Evolutionary conservation across 2,329 filamentous ascomycete genomes (phyloP).

Genomic region (Colletotrichum aenigma): DNA sequence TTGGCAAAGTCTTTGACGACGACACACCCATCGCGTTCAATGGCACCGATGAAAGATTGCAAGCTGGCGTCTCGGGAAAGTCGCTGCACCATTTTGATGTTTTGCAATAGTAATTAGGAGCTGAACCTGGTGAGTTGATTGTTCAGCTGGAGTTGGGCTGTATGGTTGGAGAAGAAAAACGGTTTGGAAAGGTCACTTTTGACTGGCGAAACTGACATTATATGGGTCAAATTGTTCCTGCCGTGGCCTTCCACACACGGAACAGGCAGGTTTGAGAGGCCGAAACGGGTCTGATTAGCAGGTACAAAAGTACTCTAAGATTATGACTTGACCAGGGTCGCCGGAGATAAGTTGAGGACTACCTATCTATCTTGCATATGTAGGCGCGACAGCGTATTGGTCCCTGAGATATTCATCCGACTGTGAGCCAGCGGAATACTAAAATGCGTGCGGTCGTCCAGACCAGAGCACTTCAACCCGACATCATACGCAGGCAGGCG

Average conservation of each 20-base stretch:
- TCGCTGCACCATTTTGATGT: not conserved
- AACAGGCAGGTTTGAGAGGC: not conserved
- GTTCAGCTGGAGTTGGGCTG: not conserved
- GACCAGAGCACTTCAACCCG: not conserved
- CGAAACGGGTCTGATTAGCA: not conserved
- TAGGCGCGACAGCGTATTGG: not conserved
- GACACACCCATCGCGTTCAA: not conserved
- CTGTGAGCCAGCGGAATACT: not conserved
- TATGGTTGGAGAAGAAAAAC: not conserved
- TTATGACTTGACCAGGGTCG: not conserved
- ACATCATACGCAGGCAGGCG: not conserved
- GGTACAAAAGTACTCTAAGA: accelerated
- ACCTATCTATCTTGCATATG: not conserved
- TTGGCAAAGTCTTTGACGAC: not conserved
- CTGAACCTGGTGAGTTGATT: not conserved
- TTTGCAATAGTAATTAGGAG: not conserved
- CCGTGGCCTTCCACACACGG: not conserved
- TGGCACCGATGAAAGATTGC: not conserved
- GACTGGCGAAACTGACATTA: not conserved
- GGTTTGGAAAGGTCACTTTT: not conserved
- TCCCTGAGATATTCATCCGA: not conserved
- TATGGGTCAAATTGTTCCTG: not conserved
- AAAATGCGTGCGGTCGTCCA: not conserved
- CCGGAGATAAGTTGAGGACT: not conserved
- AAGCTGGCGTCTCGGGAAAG: not conserved